Percentiles rank a stretch among this genome's conserved stretches.
Evolutionary conservation across 257 asterid species (phyloP).

Genomic region (Nicotiana noctiflora): DNA sequence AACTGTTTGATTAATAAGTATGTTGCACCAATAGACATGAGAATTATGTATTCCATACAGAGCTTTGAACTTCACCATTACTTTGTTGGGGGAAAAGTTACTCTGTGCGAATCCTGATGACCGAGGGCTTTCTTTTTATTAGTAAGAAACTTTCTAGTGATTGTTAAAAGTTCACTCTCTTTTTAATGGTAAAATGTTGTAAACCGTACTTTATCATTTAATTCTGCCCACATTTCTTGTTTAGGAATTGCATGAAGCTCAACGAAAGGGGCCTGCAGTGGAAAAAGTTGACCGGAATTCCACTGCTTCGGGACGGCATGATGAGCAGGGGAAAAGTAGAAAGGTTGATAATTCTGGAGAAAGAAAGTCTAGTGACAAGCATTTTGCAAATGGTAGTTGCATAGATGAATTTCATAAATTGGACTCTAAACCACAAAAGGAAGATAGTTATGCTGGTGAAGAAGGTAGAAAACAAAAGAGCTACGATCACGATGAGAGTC

Average conservation of each 20-base stretch:
- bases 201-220: background rate
- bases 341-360: conserved; percentile 9
- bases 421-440: conserved; percentile 4
- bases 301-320: conserved; percentile 21
- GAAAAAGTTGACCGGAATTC: conserved; percentile 19
- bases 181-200: background rate
- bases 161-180: conserved; percentile 12
- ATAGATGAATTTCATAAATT: conserved; percentile 14
- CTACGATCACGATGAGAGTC: conserved; percentile 26
- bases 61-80: conserved; percentile 33
- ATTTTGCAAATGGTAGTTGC: conserved; percentile 34
- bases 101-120: conserved; percentile 61
- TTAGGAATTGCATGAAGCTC: conserved; percentile 35
- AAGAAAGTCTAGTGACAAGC: conserved; percentile 19
- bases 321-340: conserved; percentile 27
- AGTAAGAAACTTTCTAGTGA: conserved; percentile 46
- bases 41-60: conserved; percentile 36
- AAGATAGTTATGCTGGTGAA: conserved; percentile 17
- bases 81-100: conserved; percentile 51
- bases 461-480: conserved; percentile 22
- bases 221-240: conserved; percentile 12
- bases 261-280: conserved; percentile 7
- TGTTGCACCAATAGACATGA: conserved; percentile 28
- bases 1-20: conserved; percentile 26
- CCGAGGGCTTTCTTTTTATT: conserved; percentile 71